Percentiles rank a stretch among this genome's conserved stretches.
Evolutionary conservation across 1,284 basidiomycete genomes (phyloP).

Genomic region (Rhodotorula glutinis): DNA sequence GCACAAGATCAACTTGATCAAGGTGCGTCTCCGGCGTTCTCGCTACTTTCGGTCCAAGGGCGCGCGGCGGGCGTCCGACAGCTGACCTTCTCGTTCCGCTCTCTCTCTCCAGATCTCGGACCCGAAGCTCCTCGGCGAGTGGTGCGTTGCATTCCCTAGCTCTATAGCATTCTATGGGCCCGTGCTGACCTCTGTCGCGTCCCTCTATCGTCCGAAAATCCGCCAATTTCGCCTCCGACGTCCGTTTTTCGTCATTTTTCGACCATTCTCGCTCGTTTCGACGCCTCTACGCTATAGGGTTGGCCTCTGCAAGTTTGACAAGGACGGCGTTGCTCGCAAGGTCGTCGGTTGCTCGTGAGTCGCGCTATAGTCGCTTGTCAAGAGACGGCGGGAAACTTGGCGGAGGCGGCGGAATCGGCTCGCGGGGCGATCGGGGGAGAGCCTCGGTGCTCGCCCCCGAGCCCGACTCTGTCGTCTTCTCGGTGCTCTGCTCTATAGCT

Average conservation of each 20-base stretch:
- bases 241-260: background rate
- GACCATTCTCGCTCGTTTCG: background rate
- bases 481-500: background rate
- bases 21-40: slow-evolving; percentile 54
- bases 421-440: background rate
- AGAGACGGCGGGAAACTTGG: background rate
- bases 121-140: slow-evolving; percentile 94
- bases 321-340: slow-evolving; percentile 98
- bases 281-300: background rate
- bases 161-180: no score
- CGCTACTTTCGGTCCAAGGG: no score
- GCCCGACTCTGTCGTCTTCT: background rate
- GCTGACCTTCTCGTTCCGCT: background rate
- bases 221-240: no score
- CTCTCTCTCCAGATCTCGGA: slow-evolving; percentile 58
- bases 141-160: slow-evolving; percentile 52
- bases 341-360: slow-evolving; percentile 76
- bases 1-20: slow-evolving; percentile 86
- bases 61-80: background rate
- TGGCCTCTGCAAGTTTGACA: slow-evolving; percentile 97
- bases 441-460: background rate
- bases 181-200: background rate
- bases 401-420: background rate
- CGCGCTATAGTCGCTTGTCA: background rate
- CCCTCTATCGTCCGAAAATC: background rate